A percentile compares a stretch with the other conserved stretches of the same genome.
Evolutionary conservation across 768 basidiomycete species (phyloP).

Genomic region (Lentinula detonsa): DNA sequence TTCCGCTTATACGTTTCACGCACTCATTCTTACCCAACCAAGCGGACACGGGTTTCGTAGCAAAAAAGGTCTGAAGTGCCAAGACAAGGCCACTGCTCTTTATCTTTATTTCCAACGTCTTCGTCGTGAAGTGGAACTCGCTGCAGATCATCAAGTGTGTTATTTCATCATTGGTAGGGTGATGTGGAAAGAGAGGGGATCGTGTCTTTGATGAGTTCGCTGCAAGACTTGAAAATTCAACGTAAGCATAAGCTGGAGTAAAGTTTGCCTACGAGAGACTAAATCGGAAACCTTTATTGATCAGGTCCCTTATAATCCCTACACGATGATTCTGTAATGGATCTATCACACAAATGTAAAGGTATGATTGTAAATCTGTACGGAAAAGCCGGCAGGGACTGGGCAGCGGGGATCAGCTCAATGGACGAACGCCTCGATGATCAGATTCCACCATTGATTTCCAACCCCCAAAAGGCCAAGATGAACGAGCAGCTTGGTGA

Average conservation of each 20-base stretch:
- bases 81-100: constrained; percentile 33
- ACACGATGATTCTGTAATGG: constrained; percentile 49
- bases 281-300: constrained; percentile 37
- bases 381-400: neutral
- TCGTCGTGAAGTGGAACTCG: constrained; percentile 56
- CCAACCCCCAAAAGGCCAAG: neutral
- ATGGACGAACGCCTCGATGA: neutral
- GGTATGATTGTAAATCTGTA: neutral
- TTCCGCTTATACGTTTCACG: too few species aligned
- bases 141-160: constrained; percentile 45
- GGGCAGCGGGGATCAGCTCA: neutral
- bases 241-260: too few species aligned
- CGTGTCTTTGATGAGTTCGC: constrained; percentile 52
- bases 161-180: constrained; percentile 10
- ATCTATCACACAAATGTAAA: constrained; percentile 19
- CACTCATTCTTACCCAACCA: constrained; percentile 44
- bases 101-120: constrained; percentile 53
- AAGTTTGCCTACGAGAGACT: too few species aligned
- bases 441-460: neutral
- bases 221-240: constrained; percentile 39
- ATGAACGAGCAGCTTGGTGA: neutral
- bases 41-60: constrained; percentile 44
- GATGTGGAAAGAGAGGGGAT: constrained; percentile 59
- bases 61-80: constrained; percentile 65
- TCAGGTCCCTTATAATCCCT: constrained; percentile 52